Base-by-base conservation (phyloP, 176 grass and related monocot genomes). In the Lolium rigidum region DNA sequence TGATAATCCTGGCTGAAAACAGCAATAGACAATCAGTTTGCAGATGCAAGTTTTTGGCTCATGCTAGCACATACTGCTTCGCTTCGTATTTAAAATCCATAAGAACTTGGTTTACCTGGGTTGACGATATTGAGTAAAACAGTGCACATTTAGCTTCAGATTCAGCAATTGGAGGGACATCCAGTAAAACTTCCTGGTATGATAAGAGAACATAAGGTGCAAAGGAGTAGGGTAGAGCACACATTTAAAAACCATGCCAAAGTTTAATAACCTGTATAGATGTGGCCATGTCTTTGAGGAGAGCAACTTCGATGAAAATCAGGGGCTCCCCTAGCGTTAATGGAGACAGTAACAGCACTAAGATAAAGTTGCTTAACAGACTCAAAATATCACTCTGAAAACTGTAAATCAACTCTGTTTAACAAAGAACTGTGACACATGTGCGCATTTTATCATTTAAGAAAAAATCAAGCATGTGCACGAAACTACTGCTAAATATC, bases 101-200 rank as follows among this genome's bases (percentile, higher is more conserved):
- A 65, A 51, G 52, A 86, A 59, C 20, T 83, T 80, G 87, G 9
- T 77, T 86, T 92, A 93, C 96, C 87, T 98, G 96, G 82, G 96
- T 95, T 84, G 93, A 95, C 6, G 96, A 98, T 87, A 98, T 98
- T 62, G 96, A 98, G 78, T 98, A 98, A 86, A 98, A 98, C 46
- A 98, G 52, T 22, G 96, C 96, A 89, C 91, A 95, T 69, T n/a
- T 91, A 24, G 93, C 89, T 91, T 98, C 91, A 58, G 41, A 85
- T 92, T 98, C 96, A 89, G 93, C 83, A 90, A 83, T 87, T 14
- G 96, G 96, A 61, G 95, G 96, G 50, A 89, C 90, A 87, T 98
- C 91, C 93, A 94, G 94, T 67, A 98, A 86, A 64, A 98, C 93
- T 79, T 98, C 96, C 93, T 98, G 79, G 46, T 55, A 86, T 60